A percentile compares a stretch with the other conserved stretches of the same genome.
Evolutionary conservation across 805 yeast genomes (phyloP).

Genomic region (Komagataella kurtzmanii): DNA sequence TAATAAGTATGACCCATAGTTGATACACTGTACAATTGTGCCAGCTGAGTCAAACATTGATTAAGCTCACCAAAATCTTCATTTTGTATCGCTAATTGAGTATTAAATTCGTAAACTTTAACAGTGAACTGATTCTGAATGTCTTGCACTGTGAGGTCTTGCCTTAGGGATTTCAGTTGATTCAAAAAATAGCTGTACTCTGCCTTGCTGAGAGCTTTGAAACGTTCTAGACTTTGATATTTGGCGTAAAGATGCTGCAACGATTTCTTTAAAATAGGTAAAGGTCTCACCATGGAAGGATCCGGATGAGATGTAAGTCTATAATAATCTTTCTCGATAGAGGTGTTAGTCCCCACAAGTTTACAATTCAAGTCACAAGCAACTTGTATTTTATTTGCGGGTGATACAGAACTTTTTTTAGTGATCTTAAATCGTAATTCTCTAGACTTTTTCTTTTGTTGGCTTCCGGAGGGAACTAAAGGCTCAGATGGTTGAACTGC

Average conservation of each 20-base stretch:
- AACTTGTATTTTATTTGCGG: background rate
- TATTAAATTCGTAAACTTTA: constrained; percentile 73
- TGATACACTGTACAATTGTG: constrained; percentile 35
- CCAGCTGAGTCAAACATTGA: constrained; percentile 81
- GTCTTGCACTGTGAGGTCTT: constrained; percentile 87
- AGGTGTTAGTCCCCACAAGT: constrained; percentile 48
- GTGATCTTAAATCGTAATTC: background rate
- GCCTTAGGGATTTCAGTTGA: constrained; percentile 86
- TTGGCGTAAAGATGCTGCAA: constrained; percentile 38
- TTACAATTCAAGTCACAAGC: background rate
- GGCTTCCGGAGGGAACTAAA: background rate
- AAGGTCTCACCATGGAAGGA: constrained; percentile 73
- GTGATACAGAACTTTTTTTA: background rate
- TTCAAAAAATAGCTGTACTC: constrained; percentile 71
- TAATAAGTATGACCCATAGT: background rate
- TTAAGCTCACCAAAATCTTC: constrained; percentile 88
- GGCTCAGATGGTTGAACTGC: background rate
- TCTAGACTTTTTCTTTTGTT: background rate
- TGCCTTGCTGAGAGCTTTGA: background rate
- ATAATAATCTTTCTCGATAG: constrained; percentile 65
- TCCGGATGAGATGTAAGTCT: constrained; percentile 87
- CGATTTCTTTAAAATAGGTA: constrained; percentile 43
- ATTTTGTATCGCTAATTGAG: constrained; percentile 72
- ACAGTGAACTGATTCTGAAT: constrained; percentile 68
- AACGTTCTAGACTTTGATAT: constrained; percentile 29